Evolutionary conservation across 2,329 filamentous ascomycete species (phyloP), one percentile per base, ranked within the genome.

Genomic region (Ceratocystis ficicola): DNA sequence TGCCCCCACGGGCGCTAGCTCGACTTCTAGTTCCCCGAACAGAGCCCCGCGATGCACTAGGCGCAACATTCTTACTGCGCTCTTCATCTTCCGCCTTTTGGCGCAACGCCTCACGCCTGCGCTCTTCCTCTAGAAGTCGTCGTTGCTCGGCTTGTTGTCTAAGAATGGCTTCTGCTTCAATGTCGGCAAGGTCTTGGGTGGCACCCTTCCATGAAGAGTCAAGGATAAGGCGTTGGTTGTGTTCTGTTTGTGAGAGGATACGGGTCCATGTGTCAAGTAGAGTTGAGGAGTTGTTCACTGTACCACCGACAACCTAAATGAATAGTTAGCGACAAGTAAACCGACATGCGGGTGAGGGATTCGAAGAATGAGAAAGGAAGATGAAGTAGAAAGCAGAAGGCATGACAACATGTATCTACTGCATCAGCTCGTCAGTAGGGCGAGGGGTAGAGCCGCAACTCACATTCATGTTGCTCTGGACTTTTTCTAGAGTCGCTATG

Each of bases 171-270:
- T 97, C 93, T 65, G 86, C 86, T 75, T 97, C 93, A 66, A 91
- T 83, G 68, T 95, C 90, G n/a, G 84, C 81, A 48, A 96, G 76
- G 76, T 99, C 94, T 72, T 92, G 86, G 3, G 85, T 89, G 32
- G 92, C 89, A 66, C 94, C 94, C 73, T 93, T 87, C 91, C 93
- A 99, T 67, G 85, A 80, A 1, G 90, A 89, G 72, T 96, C 88
- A 59, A 97, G 81, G 57, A 99, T 87, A 63, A 99, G 79, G 28
- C 94, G 86, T 75, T 97, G 92, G 73, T 95, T 97, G 76, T 99
- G 94, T 76, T 99, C 94, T 3, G 94, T 96, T 75, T 99, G 94
- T 5, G 90, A 94, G 12, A 99, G 83, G 70, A 99, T 96, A 64
- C 91, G 86, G 7, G 91, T 95, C 93, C 93, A 99, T 17, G 92